Evolutionary conservation across 2,329 filamentous ascomycete genomes (phyloP), one percentile per base, ranked within the genome.

Genomic region (Penicillium sp.): DNA sequence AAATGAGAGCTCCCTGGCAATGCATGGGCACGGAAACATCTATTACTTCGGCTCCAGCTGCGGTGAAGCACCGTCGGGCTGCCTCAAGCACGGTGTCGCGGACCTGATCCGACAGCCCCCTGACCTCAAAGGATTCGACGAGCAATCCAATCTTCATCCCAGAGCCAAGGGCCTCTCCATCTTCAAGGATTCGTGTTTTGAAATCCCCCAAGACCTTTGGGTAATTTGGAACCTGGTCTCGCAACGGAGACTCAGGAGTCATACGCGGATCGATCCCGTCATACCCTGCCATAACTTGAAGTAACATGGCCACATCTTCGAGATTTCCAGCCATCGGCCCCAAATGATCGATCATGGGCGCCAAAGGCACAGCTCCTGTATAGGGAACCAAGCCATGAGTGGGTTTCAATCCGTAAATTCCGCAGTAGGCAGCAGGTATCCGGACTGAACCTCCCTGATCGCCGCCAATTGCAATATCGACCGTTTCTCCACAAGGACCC

Each of bases 341-440:
- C 9, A 74, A 66, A 57, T 81, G 76, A 58, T 82, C 79, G 44
- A 76, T 72, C 48, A 73, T 72, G 0, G 74, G 70, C 48, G 79
- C 66, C 41, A 76, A 56, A 22, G 73, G 63, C 29, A 71, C 71
- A 6, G 79, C 77, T 0, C 79, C 80, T 0, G 79, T 81, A 56
- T 82, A 82, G 0, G 80, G 79, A 1, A 82, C 72, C 2, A 82
- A 66, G 0, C 80, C 79, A 63, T 77, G 74, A 0, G 79, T 81
- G 1, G 79, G 75, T 55, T 82, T 82, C 5, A 78, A 64, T 4
- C 76, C 76, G 49, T 77, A 78, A 27, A 77, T 64, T 1, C 76
- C 76, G 26, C 67, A 72, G 57, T 74, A 76, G 0, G 74, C 67
- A 2, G 75, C 70, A 0, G 76, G 76, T 12, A 74, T 56, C 11